phyloP scores from a whole-genome alignment of 78 protist genomes.

The Dictyostelium purpureum region DNA sequence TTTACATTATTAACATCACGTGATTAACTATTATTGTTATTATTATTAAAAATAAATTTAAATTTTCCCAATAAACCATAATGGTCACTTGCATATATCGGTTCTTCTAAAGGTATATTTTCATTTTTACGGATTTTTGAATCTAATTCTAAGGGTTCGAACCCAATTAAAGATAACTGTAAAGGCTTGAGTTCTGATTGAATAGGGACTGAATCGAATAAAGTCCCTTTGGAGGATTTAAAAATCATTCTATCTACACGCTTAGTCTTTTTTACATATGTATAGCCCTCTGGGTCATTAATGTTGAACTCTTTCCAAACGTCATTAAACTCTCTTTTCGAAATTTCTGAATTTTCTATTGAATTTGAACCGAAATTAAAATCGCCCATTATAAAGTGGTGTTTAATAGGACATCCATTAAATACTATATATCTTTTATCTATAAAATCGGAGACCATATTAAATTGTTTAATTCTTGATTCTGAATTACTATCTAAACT shows the following conservation, averaged over 20 bases:
- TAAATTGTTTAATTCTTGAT: constrained; percentile 32
- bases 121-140: neutral
- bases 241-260: constrained; percentile 21
- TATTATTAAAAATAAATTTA: neutral
- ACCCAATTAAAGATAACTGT: neutral
- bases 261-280: constrained; percentile 33
- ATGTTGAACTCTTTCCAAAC: constrained; percentile 12
- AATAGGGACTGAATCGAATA: neutral
- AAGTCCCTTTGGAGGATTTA: neutral
- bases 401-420: neutral
- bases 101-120: constrained; percentile 10
- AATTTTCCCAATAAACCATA: constrained; percentile 29
- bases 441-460: neutral
- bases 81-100: constrained; percentile 60
- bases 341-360: constrained; percentile 11
- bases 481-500: constrained; percentile 21
- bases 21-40: too few relatives aligned
- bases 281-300: neutral
- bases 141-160: constrained; percentile 12
- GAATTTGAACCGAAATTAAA: constrained; percentile 37
- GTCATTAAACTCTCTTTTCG: neutral
- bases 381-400: constrained; percentile 48
- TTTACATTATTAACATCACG: too few relatives aligned
- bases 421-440: neutral
- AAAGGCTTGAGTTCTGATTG: neutral